Evolutionary conservation across 2,329 filamentous ascomycete genomes (phyloP), one percentile per base, ranked within the genome.

Genomic region (Exophiala sideris): DNA sequence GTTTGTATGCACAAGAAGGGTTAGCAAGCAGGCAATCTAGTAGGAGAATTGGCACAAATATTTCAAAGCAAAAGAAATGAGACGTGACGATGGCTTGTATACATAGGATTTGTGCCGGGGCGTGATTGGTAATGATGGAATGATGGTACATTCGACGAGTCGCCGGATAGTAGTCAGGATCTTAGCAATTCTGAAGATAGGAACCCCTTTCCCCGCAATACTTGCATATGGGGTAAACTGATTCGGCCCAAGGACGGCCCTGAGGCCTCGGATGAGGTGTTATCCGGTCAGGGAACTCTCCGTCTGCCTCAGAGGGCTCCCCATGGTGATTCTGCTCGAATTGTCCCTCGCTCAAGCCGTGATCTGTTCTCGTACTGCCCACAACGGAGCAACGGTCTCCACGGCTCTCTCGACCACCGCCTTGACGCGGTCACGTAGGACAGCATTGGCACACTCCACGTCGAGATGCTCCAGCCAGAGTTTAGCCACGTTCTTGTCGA

Each of bases 401-500:
- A 92, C 86, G 0, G 88, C 91, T 62, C 91, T 80, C 70, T 97
- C 92, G 9, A 96, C 88, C 7, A 99, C 90, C 1, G 89, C 90
- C 63, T 87, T 82, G 4, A 99, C 89, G 54, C 94, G 80, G 70
- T 95, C 92, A 44, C 85, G 85, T 66, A 96, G 82, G 14, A 89
- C 83, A 59, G 84, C 83, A 60, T 90, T 90, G 50, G 75, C 75
- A 69, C 90, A 95, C 71, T 97, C 94, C 3, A 99, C 88, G 64
- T 95, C 90, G 41, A 97, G 72, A 62, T 88, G 84, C 77, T 97
- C 94, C 36, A 99, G 76, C 91, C 92, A 97, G 5, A 99, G 86
- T 58, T 84, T 88, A 5, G 92, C 94, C 49, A 87, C 79, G 73
- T 91, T 86, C 73, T 89, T 94, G 65, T 97, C 92, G 3, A 96